These are phyloP conservation scores for Forsythia viridissima DNA, from an alignment of 257 asterid species.

Conservation along the genomic window DNA sequence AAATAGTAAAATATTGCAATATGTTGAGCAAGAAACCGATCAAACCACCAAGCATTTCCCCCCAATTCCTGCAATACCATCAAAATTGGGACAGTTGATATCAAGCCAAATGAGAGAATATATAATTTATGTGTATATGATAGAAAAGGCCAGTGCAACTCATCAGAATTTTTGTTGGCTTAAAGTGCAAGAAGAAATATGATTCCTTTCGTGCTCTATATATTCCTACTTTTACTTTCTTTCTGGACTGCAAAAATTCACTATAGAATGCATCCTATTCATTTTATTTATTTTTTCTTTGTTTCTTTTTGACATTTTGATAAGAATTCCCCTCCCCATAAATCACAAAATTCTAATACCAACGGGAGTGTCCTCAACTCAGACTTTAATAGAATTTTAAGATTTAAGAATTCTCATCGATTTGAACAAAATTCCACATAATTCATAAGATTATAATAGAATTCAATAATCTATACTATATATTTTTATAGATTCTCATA, in stretches of 20 bases:
- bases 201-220: not conserved
- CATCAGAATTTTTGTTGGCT: not conserved
- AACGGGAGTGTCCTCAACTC: too few species aligned
- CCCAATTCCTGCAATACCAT: conserved; percentile 81
- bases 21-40: conserved; percentile 89
- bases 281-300: not conserved
- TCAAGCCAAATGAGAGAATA: conserved; percentile 18
- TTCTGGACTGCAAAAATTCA: not conserved
- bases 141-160: not conserved
- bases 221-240: conserved; percentile 5
- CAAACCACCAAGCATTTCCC: conserved; percentile 98
- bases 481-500: too few species aligned
- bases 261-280: not conserved
- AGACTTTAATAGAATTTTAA: too few species aligned
- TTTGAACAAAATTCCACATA: too few species aligned
- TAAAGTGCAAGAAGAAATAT: not conserved
- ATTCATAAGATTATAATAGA: too few species aligned
- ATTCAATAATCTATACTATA: too few species aligned
- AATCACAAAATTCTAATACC: not conserved
- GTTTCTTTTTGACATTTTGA: not conserved
- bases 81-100: conserved; percentile 14
- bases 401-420: too few species aligned
- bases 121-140: not conserved
- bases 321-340: not conserved
- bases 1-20: conserved; percentile 79